Evolutionary conservation across 75 land plant species (phyloP).

Genomic region (Selaginella moellendorffii): DNA sequence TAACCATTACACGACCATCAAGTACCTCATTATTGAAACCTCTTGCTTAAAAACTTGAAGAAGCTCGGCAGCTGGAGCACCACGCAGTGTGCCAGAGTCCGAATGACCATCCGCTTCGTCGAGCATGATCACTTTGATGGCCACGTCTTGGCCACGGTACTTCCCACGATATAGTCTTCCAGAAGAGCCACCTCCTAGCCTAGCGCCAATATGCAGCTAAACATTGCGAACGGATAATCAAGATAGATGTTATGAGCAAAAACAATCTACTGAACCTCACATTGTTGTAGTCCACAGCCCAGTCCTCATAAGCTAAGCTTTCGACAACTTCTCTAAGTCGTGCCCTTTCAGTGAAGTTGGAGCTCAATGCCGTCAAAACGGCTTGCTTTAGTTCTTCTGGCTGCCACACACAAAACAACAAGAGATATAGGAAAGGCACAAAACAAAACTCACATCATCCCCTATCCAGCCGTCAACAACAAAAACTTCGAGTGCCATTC

Average conservation of each 20-base stretch:
- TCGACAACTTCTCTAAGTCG: conserved; percentile 17
- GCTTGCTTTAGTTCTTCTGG: conserved; percentile 24
- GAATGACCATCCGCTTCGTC: neutral
- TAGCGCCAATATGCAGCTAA: conserved; percentile 12
- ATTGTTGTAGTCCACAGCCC: conserved; percentile 24
- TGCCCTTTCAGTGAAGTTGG: neutral
- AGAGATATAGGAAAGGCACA: neutral
- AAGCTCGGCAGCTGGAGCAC: conserved; percentile 12
- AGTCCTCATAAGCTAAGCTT: conserved; percentile 20
- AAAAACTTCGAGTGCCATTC: conserved; percentile 26
- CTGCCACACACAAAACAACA: conserved; percentile 10
- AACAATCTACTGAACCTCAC: conserved; percentile 12
- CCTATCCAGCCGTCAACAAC: conserved; percentile 24
- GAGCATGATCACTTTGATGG: conserved; percentile 11
- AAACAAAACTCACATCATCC: conserved; percentile 15
- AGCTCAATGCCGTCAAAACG: conserved; percentile 10
- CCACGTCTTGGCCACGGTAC: conserved; percentile 16
- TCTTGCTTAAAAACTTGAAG: conserved; percentile 16
- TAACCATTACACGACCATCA: no score
- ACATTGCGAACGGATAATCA: neutral
- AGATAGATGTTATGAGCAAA: neutral
- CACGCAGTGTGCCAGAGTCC: conserved; percentile 8
- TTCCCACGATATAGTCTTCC: conserved; percentile 15
- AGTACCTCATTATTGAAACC: conserved; percentile 16
- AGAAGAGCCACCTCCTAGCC: conserved; percentile 14